These are phyloP conservation scores for Candida manassasensis DNA, from an alignment of 805 yeast species.

Conservation along the genomic window DNA sequence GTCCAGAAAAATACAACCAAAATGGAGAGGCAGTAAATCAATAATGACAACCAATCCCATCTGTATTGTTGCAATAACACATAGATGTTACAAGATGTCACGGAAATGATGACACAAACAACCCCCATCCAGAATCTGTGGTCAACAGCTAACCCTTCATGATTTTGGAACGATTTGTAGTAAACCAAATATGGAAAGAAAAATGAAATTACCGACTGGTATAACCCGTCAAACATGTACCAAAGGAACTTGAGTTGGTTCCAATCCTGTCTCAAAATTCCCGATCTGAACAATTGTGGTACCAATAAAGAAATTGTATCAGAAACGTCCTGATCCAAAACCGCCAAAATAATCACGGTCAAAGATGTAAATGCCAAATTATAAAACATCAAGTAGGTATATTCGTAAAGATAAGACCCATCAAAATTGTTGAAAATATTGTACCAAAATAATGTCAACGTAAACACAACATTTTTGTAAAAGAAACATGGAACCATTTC, in stretches of 20 bases:
- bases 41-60: constrained; percentile 70
- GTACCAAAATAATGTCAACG: constrained; percentile 73
- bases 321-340: constrained; percentile 71
- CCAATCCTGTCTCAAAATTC: constrained; percentile 63
- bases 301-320: constrained; percentile 60
- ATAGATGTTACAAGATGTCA: constrained; percentile 60
- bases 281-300: constrained; percentile 67
- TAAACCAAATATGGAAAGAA: constrained; percentile 62
- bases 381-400: constrained; percentile 72
- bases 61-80: constrained; percentile 64
- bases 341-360: constrained; percentile 70
- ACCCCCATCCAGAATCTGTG: constrained; percentile 73
- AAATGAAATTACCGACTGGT: constrained; percentile 65
- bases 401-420: constrained; percentile 73
- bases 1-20: constrained; percentile 68
- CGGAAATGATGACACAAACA: constrained; percentile 55
- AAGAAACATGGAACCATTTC: constrained; percentile 79
- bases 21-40: constrained; percentile 51
- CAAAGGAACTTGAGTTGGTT: constrained; percentile 52
- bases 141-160: constrained; percentile 55
- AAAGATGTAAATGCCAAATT: constrained; percentile 77
- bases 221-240: constrained; percentile 66
- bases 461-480: constrained; percentile 71
- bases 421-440: constrained; percentile 66
- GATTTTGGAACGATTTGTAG: constrained; percentile 34